Conservation (phyloP, 352 stramenopile species). For the Phytophthora cactorum region DNA sequence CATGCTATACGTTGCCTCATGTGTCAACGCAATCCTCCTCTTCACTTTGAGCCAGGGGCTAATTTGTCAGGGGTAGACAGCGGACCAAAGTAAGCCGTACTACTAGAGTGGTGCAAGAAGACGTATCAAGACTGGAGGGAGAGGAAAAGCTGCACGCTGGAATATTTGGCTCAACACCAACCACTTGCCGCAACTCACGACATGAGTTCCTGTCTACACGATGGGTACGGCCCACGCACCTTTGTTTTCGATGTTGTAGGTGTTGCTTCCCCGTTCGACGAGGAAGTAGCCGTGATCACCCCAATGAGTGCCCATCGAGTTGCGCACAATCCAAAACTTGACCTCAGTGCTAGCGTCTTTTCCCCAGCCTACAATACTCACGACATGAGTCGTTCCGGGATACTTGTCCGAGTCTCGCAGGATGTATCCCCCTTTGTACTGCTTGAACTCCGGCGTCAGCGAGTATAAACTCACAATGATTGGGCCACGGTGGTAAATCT, state of each 20-base stretch:
- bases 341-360: conserved; percentile 62
- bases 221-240: conserved; percentile 73
- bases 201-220: conserved; percentile 29
- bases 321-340: conserved; percentile 97
- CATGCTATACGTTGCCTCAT: conserved; percentile 28
- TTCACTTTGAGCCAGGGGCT: conserved; percentile 50
- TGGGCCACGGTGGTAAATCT: conserved; percentile 95
- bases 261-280: conserved; percentile 68
- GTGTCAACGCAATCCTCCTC: conserved; percentile 1
- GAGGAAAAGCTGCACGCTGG: neutral
- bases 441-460: conserved; percentile 60
- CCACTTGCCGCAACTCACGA: neutral
- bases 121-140: neutral
- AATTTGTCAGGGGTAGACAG: too few species aligned
- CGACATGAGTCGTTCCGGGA: conserved; percentile 84
- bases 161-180: neutral
- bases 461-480: conserved; percentile 94
- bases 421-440: conserved; percentile 92
- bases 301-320: conserved; percentile 85
- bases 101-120: neutral
- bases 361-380: conserved; percentile 96
- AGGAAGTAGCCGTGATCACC: conserved; percentile 72
- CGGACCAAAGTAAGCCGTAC: too few species aligned
- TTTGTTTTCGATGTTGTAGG: conserved; percentile 76
- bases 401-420: conserved; percentile 80